phyloP scores from a whole-genome alignment of 2,329 filamentous ascomycete genomes.

The Arthrinium puccinioides region DNA sequence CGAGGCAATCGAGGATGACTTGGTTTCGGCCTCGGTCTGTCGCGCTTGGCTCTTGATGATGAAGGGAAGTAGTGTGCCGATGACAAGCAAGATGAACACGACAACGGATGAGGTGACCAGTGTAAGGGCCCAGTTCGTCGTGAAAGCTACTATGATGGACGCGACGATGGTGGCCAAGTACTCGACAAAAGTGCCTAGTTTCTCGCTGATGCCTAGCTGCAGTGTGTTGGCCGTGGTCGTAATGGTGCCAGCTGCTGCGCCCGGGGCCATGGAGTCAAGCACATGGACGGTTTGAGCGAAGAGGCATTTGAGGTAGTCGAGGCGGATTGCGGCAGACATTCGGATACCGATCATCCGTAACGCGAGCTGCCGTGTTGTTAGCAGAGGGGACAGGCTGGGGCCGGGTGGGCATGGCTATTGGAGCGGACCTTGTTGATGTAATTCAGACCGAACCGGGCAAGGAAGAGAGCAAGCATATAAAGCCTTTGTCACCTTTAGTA shows the following conservation, averaged over 20 bases:
- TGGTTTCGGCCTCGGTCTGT: constrained; percentile 44
- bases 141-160: constrained; percentile 48
- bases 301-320: constrained; percentile 56
- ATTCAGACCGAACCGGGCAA: constrained; percentile 55
- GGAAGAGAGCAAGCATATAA: constrained; percentile 64
- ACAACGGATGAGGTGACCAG: constrained; percentile 51
- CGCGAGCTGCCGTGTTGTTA: constrained; percentile 33
- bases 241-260: constrained; percentile 55
- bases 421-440: constrained; percentile 49
- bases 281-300: constrained; percentile 61
- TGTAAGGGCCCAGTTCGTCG: constrained; percentile 50
- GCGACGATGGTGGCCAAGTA: constrained; percentile 44
- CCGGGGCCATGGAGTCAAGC: constrained; percentile 58
- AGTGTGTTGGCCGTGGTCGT: constrained; percentile 56
- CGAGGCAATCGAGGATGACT: constrained; percentile 51
- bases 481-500: constrained; percentile 38
- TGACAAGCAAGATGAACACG: constrained; percentile 44
- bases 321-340: constrained; percentile 52
- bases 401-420: background rate
- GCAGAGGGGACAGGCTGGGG: background rate
- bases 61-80: constrained; percentile 44
- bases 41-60: constrained; percentile 44
- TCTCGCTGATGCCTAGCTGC: constrained; percentile 60
- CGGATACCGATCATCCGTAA: constrained; percentile 57
- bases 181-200: constrained; percentile 52